Conservation (phyloP, 805 yeast genomes). For the Suhomyces pyralidae region DNA sequence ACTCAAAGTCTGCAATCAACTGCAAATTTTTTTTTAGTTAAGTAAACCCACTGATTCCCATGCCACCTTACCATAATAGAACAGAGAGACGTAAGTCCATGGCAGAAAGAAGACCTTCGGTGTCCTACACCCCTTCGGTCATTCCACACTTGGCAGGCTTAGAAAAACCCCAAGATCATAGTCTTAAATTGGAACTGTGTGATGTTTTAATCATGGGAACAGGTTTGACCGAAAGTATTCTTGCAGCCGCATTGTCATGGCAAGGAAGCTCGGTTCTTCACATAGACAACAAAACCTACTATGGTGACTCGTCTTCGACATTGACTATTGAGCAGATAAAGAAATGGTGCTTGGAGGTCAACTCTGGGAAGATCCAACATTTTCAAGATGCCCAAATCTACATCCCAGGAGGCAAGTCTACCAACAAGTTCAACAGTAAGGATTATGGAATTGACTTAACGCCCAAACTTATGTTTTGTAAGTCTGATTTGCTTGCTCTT, state of each 20-base stretch:
- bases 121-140: conserved; percentile 40
- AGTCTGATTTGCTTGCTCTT: conserved; percentile 78
- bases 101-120: conserved; percentile 66
- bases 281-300: conserved; percentile 77
- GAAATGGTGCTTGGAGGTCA: conserved; percentile 76
- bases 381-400: conserved; percentile 75
- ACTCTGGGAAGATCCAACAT: conserved; percentile 41
- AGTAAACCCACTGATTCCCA: not conserved
- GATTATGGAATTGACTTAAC: conserved; percentile 86
- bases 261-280: conserved; percentile 95
- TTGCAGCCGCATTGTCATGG: conserved; percentile 96
- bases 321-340: conserved; percentile 82
- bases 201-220: conserved; percentile 93
- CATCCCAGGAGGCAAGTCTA: conserved; percentile 60
- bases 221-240: conserved; percentile 80
- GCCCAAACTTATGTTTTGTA: conserved; percentile 85
- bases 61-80: conserved; percentile 5
- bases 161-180: conserved; percentile 65
- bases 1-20: not conserved
- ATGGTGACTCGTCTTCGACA: conserved; percentile 88
- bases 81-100: conserved; percentile 55
- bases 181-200: conserved; percentile 61
- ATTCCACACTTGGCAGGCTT: conserved; percentile 76
- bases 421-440: conserved; percentile 51
- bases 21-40: not conserved